Evolutionary conservation across 202 grass and related monocot species (phyloP).

Genomic region (Brachypodium distachyon): DNA sequence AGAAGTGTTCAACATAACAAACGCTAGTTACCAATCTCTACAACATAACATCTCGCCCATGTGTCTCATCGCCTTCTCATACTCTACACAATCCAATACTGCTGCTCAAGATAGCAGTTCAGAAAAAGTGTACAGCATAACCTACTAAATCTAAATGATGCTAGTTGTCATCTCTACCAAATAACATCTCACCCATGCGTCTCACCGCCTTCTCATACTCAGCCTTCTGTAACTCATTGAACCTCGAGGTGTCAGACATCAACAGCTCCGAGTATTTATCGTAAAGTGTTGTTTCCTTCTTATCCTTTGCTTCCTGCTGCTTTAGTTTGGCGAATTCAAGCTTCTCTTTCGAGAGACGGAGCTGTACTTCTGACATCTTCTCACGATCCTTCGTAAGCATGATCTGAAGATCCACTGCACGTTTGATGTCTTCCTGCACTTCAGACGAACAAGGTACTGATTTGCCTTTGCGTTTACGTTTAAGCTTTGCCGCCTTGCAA

Average conservation of each 20-base stretch:
- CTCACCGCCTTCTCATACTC: slow-evolving; percentile 28
- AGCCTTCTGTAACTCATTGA: slow-evolving; percentile 10
- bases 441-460: not conserved
- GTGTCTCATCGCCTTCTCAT: slow-evolving; percentile 19
- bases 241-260: slow-evolving; percentile 19
- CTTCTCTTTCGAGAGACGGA: slow-evolving; percentile 25
- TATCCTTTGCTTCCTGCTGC: slow-evolving; percentile 12
- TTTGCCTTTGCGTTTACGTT: slow-evolving; percentile 15
- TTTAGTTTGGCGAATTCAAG: slow-evolving; percentile 25
- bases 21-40: slow-evolving; percentile 2
- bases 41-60: slow-evolving; percentile 18
- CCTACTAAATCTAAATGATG: not conserved
- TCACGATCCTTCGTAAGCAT: slow-evolving; percentile 32
- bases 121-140: not conserved
- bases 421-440: slow-evolving; percentile 35
- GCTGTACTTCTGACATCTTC: slow-evolving; percentile 28
- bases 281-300: slow-evolving; percentile 13
- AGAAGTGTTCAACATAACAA: not conserved
- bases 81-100: too few species aligned
- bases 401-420: slow-evolving; percentile 14
- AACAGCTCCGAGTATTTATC: slow-evolving; percentile 32
- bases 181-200: slow-evolving; percentile 15
- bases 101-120: not conserved
- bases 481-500: not conserved
- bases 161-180: slow-evolving; percentile 11